phyloP scores from a whole-genome alignment of 805 yeast species.

The Wickerhamiella brachini region DNA sequence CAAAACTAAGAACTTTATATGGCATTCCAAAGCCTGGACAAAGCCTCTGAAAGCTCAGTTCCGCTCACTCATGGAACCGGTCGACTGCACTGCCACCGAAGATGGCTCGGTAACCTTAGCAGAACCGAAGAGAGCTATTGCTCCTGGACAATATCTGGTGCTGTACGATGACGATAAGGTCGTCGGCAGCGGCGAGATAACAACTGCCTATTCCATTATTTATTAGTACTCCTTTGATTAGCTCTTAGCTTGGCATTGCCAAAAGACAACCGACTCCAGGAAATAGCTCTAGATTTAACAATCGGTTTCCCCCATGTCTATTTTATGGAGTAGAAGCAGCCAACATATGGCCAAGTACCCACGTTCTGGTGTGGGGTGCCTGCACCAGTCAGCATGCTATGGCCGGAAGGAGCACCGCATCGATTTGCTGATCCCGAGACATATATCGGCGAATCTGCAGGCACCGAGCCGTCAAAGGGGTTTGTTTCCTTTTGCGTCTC shows the following conservation, averaged over 20 bases:
- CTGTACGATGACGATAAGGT: constrained; percentile 54
- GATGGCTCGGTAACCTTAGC: constrained; percentile 29
- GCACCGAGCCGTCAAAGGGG: constrained; percentile 3
- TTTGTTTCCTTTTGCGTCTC: constrained; percentile 13
- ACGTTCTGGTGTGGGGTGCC: too few species aligned
- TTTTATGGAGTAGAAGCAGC: too few species aligned
- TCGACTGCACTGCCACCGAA: constrained; percentile 23
- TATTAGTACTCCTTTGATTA: too few species aligned
- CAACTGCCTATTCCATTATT: not conserved
- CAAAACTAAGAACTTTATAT: constrained; percentile 33
- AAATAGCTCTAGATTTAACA: too few species aligned
- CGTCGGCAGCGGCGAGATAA: constrained; percentile 35
- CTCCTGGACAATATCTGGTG: constrained; percentile 80
- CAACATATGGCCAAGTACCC: too few species aligned
- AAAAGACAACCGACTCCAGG: too few species aligned
- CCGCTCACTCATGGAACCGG: constrained; percentile 58
- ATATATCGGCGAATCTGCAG: constrained; percentile 7
- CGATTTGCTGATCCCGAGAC: constrained; percentile 11
- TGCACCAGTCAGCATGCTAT: constrained; percentile 15
- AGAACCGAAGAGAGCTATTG: constrained; percentile 52
- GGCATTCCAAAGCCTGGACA: constrained; percentile 28
- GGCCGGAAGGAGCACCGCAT: constrained; percentile 19
- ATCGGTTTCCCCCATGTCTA: too few species aligned
- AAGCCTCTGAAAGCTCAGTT: constrained; percentile 40
- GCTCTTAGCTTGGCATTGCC: too few species aligned